Evolutionary conservation across 75 land plant species (phyloP), one percentile per base, ranked within the genome.

Genomic region (Pinus taeda): DNA sequence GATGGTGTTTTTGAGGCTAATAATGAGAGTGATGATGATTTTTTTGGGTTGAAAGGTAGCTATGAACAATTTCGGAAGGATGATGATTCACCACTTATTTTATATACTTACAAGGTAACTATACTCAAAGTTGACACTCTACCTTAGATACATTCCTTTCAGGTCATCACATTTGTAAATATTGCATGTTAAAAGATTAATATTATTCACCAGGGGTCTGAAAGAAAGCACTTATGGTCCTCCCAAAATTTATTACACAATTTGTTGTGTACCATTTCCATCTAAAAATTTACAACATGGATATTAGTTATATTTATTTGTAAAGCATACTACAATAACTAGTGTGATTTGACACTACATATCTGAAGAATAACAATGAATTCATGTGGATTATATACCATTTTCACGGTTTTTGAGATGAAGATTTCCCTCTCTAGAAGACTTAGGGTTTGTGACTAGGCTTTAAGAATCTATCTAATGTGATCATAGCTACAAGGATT

Each of bases 71-170:
- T 86, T 29, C 29, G 75, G 65, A 79, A 66, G 62, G 83, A 79
- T 17, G 74, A 74, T 59, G 87, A 83, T 26, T 74, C 78, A 74
- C 95, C 92, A 58, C 72, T 91, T 17, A 71, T 57, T 62, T 87
- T 97, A 62, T 97, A 92, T 74, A 81, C 84, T 37, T 95, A 89
- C 81, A 84, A 97, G 98, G 99, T 97, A 76, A 49, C 37, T 26
- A 29, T 39, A 33, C 37, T 64, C 49, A 14, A 81, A 66, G 18
- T 45, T 49, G 17, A 73, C 12, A 45, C 24, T 42, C 18, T 18
- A 73, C 33, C 53, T 57, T 45, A 73, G 22, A 73, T 45, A 42
- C 17, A 22, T 20, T 75, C 74, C n/a, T 60, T 64, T 49, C 55
- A 49, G 55, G 55, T 9, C 55, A 49, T 49, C 12, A 11, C 55